Evolutionary conservation across 768 basidiomycete species (phyloP).

Genomic region (Rhizopogon sp.): DNA sequence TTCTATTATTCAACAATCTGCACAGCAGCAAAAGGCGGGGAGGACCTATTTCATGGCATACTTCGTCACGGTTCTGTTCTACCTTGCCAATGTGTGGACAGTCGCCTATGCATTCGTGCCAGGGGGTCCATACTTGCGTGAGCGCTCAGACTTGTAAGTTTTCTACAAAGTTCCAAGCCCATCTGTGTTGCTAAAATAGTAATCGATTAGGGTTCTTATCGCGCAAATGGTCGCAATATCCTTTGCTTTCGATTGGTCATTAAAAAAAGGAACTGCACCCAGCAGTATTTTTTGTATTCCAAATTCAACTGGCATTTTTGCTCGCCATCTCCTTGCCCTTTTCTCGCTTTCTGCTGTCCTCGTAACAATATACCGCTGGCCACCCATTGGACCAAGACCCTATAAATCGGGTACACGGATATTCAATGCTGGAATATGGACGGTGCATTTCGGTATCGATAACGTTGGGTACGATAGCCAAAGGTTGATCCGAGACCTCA

Average conservation of each 20-base stretch:
- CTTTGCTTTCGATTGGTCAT: constrained; percentile 41
- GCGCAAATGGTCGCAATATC: constrained; percentile 49
- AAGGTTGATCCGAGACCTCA: constrained; percentile 36
- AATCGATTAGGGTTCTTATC: constrained; percentile 40
- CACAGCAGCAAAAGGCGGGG: constrained; percentile 35
- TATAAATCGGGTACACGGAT: constrained; percentile 61
- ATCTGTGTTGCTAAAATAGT: not conserved
- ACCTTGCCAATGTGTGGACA: constrained; percentile 72
- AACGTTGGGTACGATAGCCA: constrained; percentile 30
- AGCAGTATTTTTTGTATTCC: constrained; percentile 9
- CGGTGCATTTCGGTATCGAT: constrained; percentile 79
- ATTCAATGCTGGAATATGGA: constrained; percentile 86
- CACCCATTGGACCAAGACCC: constrained; percentile 44
- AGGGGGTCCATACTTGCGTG: constrained; percentile 67
- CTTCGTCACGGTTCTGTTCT: constrained; percentile 55
- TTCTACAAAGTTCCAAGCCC: not conserved
- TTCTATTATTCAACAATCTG: constrained; percentile 42
- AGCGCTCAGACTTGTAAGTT: constrained; percentile 69
- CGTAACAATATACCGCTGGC: constrained; percentile 50
- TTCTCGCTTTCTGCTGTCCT: constrained; percentile 46
- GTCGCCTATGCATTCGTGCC: constrained; percentile 92
- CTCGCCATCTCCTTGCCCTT: constrained; percentile 30
- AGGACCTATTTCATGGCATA: constrained; percentile 53
- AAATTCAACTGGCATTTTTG: constrained; percentile 20
- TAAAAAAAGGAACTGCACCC: constrained; percentile 1